Evolutionary conservation across 2,329 filamentous ascomycete species (phyloP).

Genomic region (Phaeomoniella chlamydospora): DNA sequence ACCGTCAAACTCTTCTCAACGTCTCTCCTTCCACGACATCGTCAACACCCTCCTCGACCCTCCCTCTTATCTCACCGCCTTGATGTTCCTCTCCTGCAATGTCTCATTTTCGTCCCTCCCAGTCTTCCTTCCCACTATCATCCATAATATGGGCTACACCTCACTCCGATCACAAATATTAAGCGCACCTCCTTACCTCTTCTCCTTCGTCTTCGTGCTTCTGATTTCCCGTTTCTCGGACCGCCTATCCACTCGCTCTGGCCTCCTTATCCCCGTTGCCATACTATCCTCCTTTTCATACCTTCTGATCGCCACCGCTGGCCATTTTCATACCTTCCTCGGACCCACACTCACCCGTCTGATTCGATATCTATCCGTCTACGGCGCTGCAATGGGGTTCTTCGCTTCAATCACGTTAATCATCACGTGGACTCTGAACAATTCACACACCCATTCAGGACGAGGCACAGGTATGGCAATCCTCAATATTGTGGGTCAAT

Average conservation of each 20-base stretch:
- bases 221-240: constrained; percentile 61
- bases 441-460: constrained; percentile 54
- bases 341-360: constrained; percentile 16
- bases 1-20: constrained; percentile 1
- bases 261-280: constrained; percentile 55
- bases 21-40: constrained; percentile 5
- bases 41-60: constrained; percentile 35
- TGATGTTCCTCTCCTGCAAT: constrained; percentile 80
- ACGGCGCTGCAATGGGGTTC: constrained; percentile 66
- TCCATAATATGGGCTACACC: constrained; percentile 56
- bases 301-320: constrained; percentile 44
- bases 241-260: constrained; percentile 42
- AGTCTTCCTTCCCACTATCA: constrained; percentile 72
- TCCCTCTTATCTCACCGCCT: constrained; percentile 58
- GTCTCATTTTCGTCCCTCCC: constrained; percentile 79
- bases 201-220: constrained; percentile 59
- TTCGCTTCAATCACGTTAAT: constrained; percentile 73
- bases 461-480: constrained; percentile 67
- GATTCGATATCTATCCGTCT: constrained; percentile 58
- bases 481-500: constrained; percentile 69
- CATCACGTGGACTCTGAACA: constrained; percentile 82
- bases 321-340: constrained; percentile 24
- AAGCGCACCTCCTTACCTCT: constrained; percentile 66
- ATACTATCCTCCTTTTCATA: constrained; percentile 50
- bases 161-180: constrained; percentile 58